These are phyloP conservation scores for Rhodotorula sp. DNA, from an alignment of 1,284 basidiomycete species.

Conservation along the genomic window DNA sequence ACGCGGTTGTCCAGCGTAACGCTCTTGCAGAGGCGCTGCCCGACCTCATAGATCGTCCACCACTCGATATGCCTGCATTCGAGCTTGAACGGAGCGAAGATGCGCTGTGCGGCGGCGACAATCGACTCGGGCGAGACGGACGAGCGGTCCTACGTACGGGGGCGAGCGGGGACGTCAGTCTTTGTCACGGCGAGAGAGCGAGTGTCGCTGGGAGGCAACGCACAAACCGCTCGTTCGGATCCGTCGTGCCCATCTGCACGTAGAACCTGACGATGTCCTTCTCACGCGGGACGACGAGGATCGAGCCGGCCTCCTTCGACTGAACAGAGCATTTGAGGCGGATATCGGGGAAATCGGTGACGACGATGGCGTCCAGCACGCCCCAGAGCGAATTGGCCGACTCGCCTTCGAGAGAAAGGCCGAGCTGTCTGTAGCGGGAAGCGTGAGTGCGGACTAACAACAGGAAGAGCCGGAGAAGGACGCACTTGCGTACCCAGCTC, in stretches of 20 bases:
- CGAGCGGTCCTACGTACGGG: constrained; percentile 56
- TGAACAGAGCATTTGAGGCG: constrained; percentile 49
- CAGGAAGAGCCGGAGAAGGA: not conserved
- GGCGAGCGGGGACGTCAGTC: not conserved
- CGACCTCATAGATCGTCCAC: constrained; percentile 53
- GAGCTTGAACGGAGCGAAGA: constrained; percentile 68
- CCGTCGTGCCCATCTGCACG: constrained; percentile 34
- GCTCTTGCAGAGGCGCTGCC: constrained; percentile 69
- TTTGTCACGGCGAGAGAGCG: not conserved
- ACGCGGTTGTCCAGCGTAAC: constrained; percentile 68
- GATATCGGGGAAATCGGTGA: constrained; percentile 37
- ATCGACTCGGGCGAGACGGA: constrained; percentile 63
- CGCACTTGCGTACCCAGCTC: constrained; percentile 46
- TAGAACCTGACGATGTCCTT: constrained; percentile 45
- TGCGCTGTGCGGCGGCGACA: constrained; percentile 63
- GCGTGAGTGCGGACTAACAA: not conserved
- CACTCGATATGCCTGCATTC: constrained; percentile 60
- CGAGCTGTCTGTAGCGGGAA: constrained; percentile 30
- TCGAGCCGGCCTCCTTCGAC: constrained; percentile 45
- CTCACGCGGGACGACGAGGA: constrained; percentile 50
- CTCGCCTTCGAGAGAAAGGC: constrained; percentile 49
- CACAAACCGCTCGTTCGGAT: constrained; percentile 23
- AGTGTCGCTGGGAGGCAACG: not conserved
- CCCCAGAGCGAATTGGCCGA: constrained; percentile 51
- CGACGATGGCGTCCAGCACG: constrained; percentile 47